phyloP scores from a whole-genome alignment of 2,329 filamentous ascomycete species.

The Ophiostoma novo-ulmi region DNA sequence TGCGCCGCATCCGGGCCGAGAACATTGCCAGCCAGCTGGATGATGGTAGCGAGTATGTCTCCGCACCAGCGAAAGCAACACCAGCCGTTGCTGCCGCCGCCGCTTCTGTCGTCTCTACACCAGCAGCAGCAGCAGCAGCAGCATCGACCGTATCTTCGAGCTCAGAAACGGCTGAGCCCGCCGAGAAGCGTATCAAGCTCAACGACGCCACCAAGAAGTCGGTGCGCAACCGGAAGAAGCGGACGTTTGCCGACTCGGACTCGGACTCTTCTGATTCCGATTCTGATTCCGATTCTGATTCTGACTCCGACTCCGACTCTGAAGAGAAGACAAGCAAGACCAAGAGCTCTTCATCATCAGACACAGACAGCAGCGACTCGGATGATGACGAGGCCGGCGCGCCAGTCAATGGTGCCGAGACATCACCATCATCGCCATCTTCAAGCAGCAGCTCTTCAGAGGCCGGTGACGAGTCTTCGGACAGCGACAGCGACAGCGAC shows the following conservation, averaged over 20 bases:
- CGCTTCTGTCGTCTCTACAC: conserved; percentile 3
- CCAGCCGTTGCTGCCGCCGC: conserved; percentile 27
- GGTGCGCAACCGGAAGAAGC: conserved; percentile 49
- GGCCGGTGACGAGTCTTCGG: background rate
- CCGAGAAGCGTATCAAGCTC: background rate
- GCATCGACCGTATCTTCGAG: background rate
- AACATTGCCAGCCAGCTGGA: conserved; percentile 52
- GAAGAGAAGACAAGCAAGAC: background rate
- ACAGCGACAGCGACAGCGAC: conserved; percentile 14
- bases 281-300: background rate
- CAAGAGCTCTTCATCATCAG: background rate
- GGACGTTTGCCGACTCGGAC: conserved; percentile 42
- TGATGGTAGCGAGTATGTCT: conserved; percentile 41
- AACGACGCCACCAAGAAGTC: conserved; percentile 34
- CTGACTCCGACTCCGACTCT: background rate
- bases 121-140: background rate
- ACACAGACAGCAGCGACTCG: conserved; percentile 7
- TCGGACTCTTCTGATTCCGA: conserved; percentile 22
- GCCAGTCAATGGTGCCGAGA: background rate
- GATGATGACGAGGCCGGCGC: background rate
- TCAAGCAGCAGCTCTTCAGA: background rate
- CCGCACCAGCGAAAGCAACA: conserved; percentile 21
- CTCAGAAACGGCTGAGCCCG: background rate
- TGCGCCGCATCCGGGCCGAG: conserved; percentile 61
- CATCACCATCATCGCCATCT: background rate